phyloP scores from a whole-genome alignment of 78 protist species.

The Dictyostelium citrinum region DNA sequence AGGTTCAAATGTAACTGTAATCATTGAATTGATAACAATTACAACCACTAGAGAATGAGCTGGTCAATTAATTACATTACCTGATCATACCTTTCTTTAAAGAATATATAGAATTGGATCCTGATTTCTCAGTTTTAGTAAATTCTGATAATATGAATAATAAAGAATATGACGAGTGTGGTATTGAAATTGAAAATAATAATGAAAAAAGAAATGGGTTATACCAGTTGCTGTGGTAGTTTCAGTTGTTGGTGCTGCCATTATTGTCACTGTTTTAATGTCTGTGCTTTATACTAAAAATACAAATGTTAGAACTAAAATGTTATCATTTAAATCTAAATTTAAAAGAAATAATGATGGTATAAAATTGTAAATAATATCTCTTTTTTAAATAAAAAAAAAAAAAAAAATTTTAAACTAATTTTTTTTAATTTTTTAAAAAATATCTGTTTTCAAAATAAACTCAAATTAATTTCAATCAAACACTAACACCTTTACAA shows the following conservation, averaged over 20 bases:
- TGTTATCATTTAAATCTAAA: neutral
- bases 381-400: neutral
- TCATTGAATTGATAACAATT: neutral
- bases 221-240: constrained; percentile 34
- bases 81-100: constrained; percentile 1
- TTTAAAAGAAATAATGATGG: neutral
- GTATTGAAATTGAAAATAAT: neutral
- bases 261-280: neutral
- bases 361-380: neutral
- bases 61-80: neutral
- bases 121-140: constrained; percentile 6
- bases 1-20: neutral
- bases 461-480: no score
- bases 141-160: neutral
- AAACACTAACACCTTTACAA: no score
- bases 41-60: neutral
- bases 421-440: no score
- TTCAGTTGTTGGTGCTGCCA: constrained; percentile 41
- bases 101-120: neutral
- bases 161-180: neutral
- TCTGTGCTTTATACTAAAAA: neutral
- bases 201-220: constrained; percentile 3
- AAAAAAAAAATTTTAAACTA: no score
- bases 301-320: neutral
- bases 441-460: no score